Percentiles rank a stretch among this genome's conserved stretches.
These are phyloP conservation scores for Solanum rostratum DNA, from an alignment of 257 asterid genomes.

Conservation along the genomic window DNA sequence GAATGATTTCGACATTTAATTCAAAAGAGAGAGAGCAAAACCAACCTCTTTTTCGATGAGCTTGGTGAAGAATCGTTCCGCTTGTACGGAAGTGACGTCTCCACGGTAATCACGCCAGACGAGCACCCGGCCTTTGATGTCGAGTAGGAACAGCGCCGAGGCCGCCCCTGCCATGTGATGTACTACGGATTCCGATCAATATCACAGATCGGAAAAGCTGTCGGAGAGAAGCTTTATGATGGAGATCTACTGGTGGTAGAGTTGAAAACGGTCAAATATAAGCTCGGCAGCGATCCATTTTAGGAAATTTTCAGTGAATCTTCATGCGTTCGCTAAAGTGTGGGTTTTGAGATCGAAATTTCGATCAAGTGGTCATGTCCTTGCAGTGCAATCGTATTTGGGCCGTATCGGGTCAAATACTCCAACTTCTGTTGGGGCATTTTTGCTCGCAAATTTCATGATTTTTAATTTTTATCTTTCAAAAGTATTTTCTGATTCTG, in stretches of 20 bases:
- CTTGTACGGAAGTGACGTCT: conserved; percentile 77
- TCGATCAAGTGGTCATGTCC: background rate
- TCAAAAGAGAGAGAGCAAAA: background rate
- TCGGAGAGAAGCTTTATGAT: background rate
- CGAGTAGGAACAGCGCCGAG: conserved; percentile 99
- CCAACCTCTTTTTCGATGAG: conserved; percentile 82
- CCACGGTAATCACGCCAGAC: conserved; percentile 99
- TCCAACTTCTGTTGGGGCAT: background rate
- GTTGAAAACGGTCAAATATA: background rate
- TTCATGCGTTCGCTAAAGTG: background rate
- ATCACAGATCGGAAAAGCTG: background rate
- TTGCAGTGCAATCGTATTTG: background rate
- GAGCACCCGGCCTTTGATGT: conserved; percentile 85
- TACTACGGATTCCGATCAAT: background rate
- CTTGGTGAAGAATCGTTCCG: conserved; percentile 86
- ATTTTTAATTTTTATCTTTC: too few species aligned
- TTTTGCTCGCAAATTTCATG: too few species aligned
- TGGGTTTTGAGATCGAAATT: background rate
- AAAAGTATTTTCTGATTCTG: too few species aligned
- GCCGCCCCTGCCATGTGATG: conserved; percentile 88
- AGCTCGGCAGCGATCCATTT: background rate
- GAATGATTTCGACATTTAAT: background rate
- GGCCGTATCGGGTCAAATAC: background rate
- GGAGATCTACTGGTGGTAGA: background rate
- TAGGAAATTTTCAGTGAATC: background rate